Base-by-base conservation (phyloP, 2,329 filamentous ascomycete species). In the Neofusicoccum cordaticola region DNA sequence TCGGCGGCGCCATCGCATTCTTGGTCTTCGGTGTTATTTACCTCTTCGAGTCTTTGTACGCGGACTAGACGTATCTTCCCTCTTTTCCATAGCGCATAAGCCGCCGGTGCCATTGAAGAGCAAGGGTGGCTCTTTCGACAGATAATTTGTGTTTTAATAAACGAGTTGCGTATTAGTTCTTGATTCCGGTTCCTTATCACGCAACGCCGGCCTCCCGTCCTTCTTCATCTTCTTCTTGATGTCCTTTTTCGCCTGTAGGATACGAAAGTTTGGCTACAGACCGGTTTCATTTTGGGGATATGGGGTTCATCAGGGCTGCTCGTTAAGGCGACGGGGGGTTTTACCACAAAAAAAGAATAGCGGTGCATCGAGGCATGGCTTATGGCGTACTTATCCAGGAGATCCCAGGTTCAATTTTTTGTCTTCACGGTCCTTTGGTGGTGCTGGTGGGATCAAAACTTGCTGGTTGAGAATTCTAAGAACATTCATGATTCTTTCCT, bases 1-100 rank as follows among this genome's bases (percentile, higher is more conserved):
- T 98, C 60, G 94, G 95, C 68, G 95, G 95, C 66, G 94, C 95
- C 7, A 80, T 90, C 64, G 93, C 94, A 15, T 99, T 99, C 81
- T 82, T 98, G 53, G 79, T 93, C 35, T 99, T 99, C 75, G 94
- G 93, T 66, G 79, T 97, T 71, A 93, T 99, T 70, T 99, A 99
- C 79, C 80, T 96, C 42, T 82, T 93, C 66, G 94, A 98, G 78
- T 90, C 90, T 13, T 80, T 93, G 63, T 88, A 85, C 73, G 82
- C 76, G 69, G 71, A 71, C 64, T 77, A 64, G 41, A 56, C 42
- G 15, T 22, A 15, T 47, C 41, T 34, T 47, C 31, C 17, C 52
- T 60, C 42, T n/a, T 15, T 31, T 47, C 17, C 31, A 12, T 13
- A 27, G 37, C 11, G 34, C 39, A 37, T 13, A 37, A 22, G 42